Conservation (phyloP, 345 rosid species). For the Rhodamnia rubescens region DNA sequence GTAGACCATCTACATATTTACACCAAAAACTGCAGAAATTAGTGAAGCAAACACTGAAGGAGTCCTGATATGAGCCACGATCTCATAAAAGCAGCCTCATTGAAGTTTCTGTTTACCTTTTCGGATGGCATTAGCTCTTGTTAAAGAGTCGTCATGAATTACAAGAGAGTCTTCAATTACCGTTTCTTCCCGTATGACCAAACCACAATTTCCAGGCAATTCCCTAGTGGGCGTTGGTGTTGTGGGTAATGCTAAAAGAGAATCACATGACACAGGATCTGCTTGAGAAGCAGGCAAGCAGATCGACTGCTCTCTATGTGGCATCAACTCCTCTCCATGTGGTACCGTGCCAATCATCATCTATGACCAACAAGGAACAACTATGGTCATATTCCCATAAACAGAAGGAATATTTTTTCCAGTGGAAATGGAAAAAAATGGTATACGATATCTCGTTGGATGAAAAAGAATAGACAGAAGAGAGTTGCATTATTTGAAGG, state of each 20-base stretch:
- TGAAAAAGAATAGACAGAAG: neutral
- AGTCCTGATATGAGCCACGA: neutral
- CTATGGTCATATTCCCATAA: neutral
- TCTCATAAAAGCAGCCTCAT: constrained; percentile 3
- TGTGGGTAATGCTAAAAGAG: constrained; percentile 20
- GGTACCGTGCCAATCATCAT: constrained; percentile 41
- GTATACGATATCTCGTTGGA: neutral
- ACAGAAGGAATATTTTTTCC: neutral
- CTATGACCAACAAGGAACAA: constrained; percentile 15
- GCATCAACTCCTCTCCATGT: constrained; percentile 72
- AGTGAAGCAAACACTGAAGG: neutral
- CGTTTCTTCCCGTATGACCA: constrained; percentile 57
- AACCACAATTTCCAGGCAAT: constrained; percentile 63
- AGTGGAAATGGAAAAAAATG: neutral
- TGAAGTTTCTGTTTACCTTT: constrained; percentile 38
- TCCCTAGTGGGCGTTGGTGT: constrained; percentile 89
- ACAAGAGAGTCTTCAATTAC: constrained; percentile 62
- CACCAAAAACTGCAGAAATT: neutral
- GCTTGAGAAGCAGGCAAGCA: constrained; percentile 13
- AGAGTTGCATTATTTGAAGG: neutral
- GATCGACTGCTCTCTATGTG: constrained; percentile 19
- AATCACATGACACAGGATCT: constrained; percentile 10
- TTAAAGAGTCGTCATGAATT: neutral
- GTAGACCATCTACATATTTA: neutral
- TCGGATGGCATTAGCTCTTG: constrained; percentile 17